A percentile compares a stretch with the other conserved stretches of the same genome.
These are phyloP conservation scores for Solanum hybrid DNA, from an alignment of 305 asterid species.

Conservation along the genomic window DNA sequence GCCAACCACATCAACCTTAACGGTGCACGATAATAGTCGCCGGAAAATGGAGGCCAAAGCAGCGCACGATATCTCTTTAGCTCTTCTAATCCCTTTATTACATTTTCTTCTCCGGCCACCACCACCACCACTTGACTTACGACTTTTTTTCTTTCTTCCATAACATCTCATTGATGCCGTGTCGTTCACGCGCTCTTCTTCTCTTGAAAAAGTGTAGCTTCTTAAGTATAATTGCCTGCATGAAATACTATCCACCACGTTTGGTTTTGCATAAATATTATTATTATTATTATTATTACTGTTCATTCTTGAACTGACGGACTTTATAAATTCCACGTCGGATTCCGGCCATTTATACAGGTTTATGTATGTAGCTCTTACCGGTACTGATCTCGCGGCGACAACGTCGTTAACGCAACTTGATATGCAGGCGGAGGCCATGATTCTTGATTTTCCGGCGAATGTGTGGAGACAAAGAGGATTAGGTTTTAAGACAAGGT, in stretches of 20 bases:
- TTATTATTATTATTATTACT: background rate
- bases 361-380: conserved; percentile 49
- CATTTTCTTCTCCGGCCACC: background rate
- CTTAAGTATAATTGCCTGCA: too few relatives aligned
- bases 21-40: conserved; percentile 25
- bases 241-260: too few relatives aligned
- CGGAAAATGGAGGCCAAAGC: conserved; percentile 20
- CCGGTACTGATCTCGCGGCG: conserved; percentile 27
- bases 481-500: background rate
- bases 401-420: conserved; percentile 30
- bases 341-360: conserved; percentile 84
- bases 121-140: background rate
- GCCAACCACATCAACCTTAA: conserved; percentile 25
- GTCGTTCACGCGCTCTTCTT: too few relatives aligned
- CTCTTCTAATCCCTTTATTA: conserved; percentile 4
- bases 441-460: background rate
- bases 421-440: conserved; percentile 47
- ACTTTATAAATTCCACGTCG: conserved; percentile 58
- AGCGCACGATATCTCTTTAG: conserved; percentile 12
- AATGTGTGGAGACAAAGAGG: background rate
- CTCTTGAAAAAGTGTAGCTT: too few relatives aligned
- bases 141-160: conserved; percentile 1
- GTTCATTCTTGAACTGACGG: conserved; percentile 31
- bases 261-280: too few relatives aligned
- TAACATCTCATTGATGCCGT: too few relatives aligned